Percentiles rank a stretch among this genome's conserved stretches.
Conservation (phyloP, 495 filamentous ascomycete species). For the Talaromyces ruber region DNA sequence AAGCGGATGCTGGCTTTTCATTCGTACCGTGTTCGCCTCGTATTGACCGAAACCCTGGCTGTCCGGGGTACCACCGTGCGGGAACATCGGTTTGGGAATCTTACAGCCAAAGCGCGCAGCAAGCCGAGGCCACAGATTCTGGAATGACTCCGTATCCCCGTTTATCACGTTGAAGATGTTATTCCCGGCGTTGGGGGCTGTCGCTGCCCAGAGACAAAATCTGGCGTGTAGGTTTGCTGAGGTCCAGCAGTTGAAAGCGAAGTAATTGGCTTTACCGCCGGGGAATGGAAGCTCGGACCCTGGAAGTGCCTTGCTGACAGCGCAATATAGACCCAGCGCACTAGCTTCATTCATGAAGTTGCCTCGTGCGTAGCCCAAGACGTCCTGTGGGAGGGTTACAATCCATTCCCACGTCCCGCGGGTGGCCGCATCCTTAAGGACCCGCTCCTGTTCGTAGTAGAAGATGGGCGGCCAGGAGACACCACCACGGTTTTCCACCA, state of each 20-base stretch:
- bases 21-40: constrained; percentile 12
- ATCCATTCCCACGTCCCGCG: constrained; percentile 29
- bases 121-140: constrained; percentile 40
- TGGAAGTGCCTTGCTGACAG: constrained; percentile 37
- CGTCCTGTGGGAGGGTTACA: constrained; percentile 47
- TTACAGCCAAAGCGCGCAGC: constrained; percentile 17
- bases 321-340: constrained; percentile 40
- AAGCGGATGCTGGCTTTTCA: constrained; percentile 33
- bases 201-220: constrained; percentile 45
- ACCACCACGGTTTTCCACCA: constrained; percentile 13
- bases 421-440: constrained; percentile 22
- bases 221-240: constrained; percentile 38
- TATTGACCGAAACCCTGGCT: constrained; percentile 12
- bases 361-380: constrained; percentile 31
- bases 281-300: constrained; percentile 37
- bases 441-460: constrained; percentile 34
- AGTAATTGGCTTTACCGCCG: constrained; percentile 38
- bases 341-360: constrained; percentile 53
- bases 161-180: constrained; percentile 42
- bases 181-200: constrained; percentile 25
- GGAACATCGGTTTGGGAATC: constrained; percentile 39
- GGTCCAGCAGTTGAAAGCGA: constrained; percentile 43
- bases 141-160: constrained; percentile 36
- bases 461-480: constrained; percentile 23
- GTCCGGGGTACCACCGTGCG: not conserved